phyloP scores from a whole-genome alignment of 306 rosid species.

The Fagus sylvatica region DNA sequence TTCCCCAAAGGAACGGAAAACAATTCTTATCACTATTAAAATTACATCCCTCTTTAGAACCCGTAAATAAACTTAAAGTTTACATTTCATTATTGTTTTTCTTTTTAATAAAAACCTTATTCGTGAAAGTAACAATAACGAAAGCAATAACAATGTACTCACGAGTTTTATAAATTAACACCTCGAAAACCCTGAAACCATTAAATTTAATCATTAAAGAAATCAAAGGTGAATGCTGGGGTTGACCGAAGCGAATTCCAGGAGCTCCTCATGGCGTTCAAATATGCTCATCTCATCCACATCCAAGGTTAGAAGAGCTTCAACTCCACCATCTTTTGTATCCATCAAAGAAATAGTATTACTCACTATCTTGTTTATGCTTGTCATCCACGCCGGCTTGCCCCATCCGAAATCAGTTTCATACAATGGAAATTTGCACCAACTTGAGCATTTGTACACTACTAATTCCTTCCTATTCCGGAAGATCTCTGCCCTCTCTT shows the following conservation, averaged over 20 bases:
- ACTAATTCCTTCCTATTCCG: neutral
- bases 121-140: too few species aligned
- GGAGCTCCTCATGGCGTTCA: slow-evolving; percentile 1
- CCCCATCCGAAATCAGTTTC: slow-evolving; percentile 52
- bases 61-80: too few species aligned
- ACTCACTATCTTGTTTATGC: slow-evolving; percentile 36
- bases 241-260: neutral
- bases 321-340: neutral
- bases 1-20: too few species aligned
- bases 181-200: neutral
- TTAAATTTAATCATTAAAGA: neutral
- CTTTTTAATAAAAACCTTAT: too few species aligned
- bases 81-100: too few species aligned
- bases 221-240: neutral
- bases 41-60: too few species aligned
- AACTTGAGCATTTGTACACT: slow-evolving; percentile 43
- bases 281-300: neutral
- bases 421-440: slow-evolving; percentile 43
- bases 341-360: slow-evolving; percentile 47
- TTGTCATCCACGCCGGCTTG: slow-evolving; percentile 33
- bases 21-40: too few species aligned
- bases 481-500: slow-evolving; percentile 30
- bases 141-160: too few species aligned
- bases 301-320: neutral
- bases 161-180: too few species aligned